These are phyloP conservation scores for Diaporthe ilicicola DNA, from an alignment of 2,329 filamentous ascomycete species.

Conservation along the genomic window DNA sequence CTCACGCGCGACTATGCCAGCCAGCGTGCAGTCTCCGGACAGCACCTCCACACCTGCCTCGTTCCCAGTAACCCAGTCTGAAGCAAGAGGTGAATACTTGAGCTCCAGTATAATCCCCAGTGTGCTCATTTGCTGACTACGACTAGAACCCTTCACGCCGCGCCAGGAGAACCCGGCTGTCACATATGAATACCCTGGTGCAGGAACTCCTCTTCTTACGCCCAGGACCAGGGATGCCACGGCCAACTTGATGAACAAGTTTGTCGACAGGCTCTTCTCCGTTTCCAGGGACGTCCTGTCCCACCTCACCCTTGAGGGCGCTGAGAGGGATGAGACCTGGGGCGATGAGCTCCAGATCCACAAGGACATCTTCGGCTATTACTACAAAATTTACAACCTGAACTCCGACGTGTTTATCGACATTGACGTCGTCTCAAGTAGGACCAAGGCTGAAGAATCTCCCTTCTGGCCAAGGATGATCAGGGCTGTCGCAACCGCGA, in stretches of 20 bases:
- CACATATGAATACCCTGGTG: slow-evolving; percentile 9
- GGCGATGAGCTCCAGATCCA: slow-evolving; percentile 23
- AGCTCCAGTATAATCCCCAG: not conserved
- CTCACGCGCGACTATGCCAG: slow-evolving; percentile 14
- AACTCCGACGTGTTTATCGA: slow-evolving; percentile 22
- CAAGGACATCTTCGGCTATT: slow-evolving; percentile 19
- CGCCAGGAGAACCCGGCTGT: slow-evolving; percentile 17
- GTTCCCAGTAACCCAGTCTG: slow-evolving; percentile 3
- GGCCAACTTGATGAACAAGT: slow-evolving; percentile 34
- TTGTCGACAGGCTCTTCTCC: slow-evolving; percentile 27
- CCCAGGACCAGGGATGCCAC: slow-evolving; percentile 24
- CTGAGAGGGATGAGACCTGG: slow-evolving; percentile 28
- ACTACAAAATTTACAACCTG: slow-evolving; percentile 27
- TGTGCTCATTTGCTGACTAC: slow-evolving; percentile 5
- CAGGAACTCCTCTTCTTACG: slow-evolving; percentile 3
- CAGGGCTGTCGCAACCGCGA: slow-evolving; percentile 39
- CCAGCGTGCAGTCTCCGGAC: not conserved
- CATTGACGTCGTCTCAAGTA: slow-evolving; percentile 19
- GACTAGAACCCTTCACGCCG: slow-evolving; percentile 20
- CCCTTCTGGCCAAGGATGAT: slow-evolving; percentile 26
- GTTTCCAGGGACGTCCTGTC: slow-evolving; percentile 20
- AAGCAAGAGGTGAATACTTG: slow-evolving; percentile 11
- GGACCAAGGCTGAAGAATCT: slow-evolving; percentile 10
- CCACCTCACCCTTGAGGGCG: slow-evolving; percentile 20
- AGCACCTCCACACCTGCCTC: not conserved